Evolutionary conservation across 306 rosid genomes (phyloP), one percentile per base, ranked within the genome.

Genomic region (Senna siamea): DNA sequence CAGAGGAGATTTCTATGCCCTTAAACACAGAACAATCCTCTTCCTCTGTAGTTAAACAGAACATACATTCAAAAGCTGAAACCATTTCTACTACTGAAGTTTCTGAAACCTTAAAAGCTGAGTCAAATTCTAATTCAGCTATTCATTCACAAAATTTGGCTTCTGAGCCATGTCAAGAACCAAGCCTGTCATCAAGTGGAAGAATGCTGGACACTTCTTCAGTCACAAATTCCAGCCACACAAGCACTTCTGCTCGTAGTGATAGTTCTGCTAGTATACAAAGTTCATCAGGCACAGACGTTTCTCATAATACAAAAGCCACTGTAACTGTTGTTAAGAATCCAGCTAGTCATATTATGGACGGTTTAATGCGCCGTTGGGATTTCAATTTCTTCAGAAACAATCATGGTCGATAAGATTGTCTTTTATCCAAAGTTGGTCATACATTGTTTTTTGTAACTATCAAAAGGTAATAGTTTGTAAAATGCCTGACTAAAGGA

Each of bases 351-450:
- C 87, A 92, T 82, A 84, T 86, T 80, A 90, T 90, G 96, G 98
- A 95, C 0, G 93, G 99, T 75, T 86, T 95, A 87, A 88, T 92
- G 78, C 92, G 98, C 13, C 96, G 98, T 38, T 95, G 97, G 99
- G 99, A 92, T 92, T 88, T 91, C 85, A 89, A 89, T 78, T 88
- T 95, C 80, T 92, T 95, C 87, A 76, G 83, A 65, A 90, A 87
- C 82, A 84, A 85, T 82, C 80, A 88, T 20, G 85, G 77, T 79
- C 88, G 91, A 72, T 88, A 80, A 79, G 69, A 46, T 52, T 4
- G 65, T 82, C 70, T 43, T 63, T 54, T 2, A 67, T 77, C 57
- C 44, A 50, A 65, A 43, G 48, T 72, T 84, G 64, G 51, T 75
- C 69, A 52, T 76, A 84, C 81, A 80, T 84, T 85, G 86, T 78